Percentiles rank a stretch among this genome's conserved stretches.
These are phyloP conservation scores for Globisporangium mamillatum DNA, from an alignment of 352 stramenopile genomes.

Conservation along the genomic window DNA sequence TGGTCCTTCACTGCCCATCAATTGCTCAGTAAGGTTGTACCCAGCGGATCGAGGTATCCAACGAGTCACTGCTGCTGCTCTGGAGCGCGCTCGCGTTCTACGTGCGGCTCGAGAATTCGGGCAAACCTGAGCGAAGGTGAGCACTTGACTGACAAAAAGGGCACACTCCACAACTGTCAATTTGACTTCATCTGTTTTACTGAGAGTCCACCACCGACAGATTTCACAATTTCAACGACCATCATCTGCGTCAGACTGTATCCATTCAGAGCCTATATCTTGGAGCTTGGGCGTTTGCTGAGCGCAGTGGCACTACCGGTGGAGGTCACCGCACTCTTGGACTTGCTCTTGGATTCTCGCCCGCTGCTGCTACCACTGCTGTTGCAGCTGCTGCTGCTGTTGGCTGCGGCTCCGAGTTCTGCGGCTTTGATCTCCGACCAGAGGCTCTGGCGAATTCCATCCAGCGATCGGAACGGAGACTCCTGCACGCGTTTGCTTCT, in stretches of 20 bases:
- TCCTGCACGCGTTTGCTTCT: slow-evolving; percentile 22
- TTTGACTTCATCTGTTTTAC: no score
- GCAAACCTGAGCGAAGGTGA: slow-evolving; percentile 10
- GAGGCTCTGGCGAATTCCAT: slow-evolving; percentile 51
- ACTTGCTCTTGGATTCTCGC: neutral
- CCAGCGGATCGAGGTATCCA: no score
- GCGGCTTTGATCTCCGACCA: slow-evolving; percentile 40
- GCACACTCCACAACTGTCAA: no score
- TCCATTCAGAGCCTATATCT: neutral
- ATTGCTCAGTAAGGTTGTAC: neutral
- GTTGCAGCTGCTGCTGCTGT: slow-evolving; percentile 14
- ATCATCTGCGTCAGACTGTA: neutral
- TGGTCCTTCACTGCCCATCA: neutral
- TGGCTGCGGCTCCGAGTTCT: neutral
- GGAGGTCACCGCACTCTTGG: neutral
- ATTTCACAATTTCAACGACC: neutral
- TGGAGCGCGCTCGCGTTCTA: slow-evolving; percentile 85
- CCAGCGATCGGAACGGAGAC: slow-evolving; percentile 52
- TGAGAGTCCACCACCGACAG: no score
- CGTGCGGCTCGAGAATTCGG: slow-evolving; percentile 51
- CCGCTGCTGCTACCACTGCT: slow-evolving; percentile 14
- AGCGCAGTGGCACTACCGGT: neutral
- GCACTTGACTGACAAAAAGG: no score
- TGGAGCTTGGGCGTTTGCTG: slow-evolving; percentile 1
- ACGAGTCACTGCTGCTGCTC: slow-evolving; percentile 52